Evolutionary conservation across 106 monocot species (phyloP).

Genomic region (Apostasia shenzhenica): DNA sequence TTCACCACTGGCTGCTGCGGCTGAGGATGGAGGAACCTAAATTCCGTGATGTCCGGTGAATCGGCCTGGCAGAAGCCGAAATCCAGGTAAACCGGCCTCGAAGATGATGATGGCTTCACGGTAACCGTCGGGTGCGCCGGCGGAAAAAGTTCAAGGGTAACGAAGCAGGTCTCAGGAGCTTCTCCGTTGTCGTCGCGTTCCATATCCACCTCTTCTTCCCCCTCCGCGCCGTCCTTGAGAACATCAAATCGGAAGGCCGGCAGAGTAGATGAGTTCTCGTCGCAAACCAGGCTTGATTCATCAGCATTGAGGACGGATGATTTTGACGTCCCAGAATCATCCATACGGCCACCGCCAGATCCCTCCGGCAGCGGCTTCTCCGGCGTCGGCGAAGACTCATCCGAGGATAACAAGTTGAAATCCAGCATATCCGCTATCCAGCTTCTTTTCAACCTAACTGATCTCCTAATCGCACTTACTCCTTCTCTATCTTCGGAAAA

Average conservation of each 20-base stretch:
- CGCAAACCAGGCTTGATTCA: slow-evolving; percentile 17
- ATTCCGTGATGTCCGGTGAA: slow-evolving; percentile 1
- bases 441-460: no score
- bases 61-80: slow-evolving; percentile 25
- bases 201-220: slow-evolving; percentile 18
- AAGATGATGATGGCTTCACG: neutral
- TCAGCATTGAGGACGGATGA: slow-evolving; percentile 61
- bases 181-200: slow-evolving; percentile 4
- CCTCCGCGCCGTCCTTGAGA: slow-evolving; percentile 17
- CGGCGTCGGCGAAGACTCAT: neutral
- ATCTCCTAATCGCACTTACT: no score
- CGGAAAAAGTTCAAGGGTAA: slow-evolving; percentile 39
- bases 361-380: slow-evolving; percentile 5
- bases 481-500: no score
- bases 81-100: slow-evolving; percentile 21
- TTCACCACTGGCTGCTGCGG: slow-evolving; percentile 37
- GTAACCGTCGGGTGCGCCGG: neutral
- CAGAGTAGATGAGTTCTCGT: slow-evolving; percentile 42
- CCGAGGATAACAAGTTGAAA: slow-evolving; percentile 44
- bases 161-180: neutral
- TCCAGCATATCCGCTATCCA: slow-evolving; percentile 24
- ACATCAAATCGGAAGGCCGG: slow-evolving; percentile 34
- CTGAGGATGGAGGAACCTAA: slow-evolving; percentile 13
- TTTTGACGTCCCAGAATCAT: slow-evolving; percentile 44
- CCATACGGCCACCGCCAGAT: slow-evolving; percentile 1